phyloP scores from a whole-genome alignment of 257 asterid species.

The Nicotiana sylvestris region DNA sequence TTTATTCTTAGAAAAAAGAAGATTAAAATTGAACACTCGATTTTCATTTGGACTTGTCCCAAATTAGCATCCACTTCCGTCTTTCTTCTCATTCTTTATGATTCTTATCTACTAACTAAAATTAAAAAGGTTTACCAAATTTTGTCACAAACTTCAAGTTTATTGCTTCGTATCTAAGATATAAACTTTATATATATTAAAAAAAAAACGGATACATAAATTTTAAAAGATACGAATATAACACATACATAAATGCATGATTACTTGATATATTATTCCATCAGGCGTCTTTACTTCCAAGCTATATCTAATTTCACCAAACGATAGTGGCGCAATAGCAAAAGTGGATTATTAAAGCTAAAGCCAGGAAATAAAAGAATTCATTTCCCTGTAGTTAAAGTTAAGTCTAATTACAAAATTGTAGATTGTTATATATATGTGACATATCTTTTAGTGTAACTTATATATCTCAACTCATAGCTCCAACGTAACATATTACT shows the following conservation, averaged over 20 bases:
- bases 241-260: neutral
- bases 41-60: neutral
- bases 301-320: constrained; percentile 24
- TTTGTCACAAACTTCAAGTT: no score
- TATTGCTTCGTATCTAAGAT: no score
- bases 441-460: neutral
- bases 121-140: no score
- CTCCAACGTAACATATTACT: neutral
- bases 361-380: constrained; percentile 16
- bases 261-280: neutral
- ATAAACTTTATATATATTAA: no score
- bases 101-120: no score
- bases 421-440: neutral
- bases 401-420: neutral
- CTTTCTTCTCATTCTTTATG: no score
- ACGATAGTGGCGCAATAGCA: constrained; percentile 19
- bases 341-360: constrained; percentile 28
- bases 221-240: neutral
- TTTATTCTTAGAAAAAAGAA: neutral
- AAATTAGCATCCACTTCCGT: no score
- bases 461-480: neutral
- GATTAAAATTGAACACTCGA: neutral
- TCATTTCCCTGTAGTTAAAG: constrained; percentile 8
- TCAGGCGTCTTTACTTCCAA: constrained; percentile 22
- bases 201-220: no score